phyloP scores from a whole-genome alignment of 2,329 filamentous ascomycete species.

The Stromatinia cepivora region DNA sequence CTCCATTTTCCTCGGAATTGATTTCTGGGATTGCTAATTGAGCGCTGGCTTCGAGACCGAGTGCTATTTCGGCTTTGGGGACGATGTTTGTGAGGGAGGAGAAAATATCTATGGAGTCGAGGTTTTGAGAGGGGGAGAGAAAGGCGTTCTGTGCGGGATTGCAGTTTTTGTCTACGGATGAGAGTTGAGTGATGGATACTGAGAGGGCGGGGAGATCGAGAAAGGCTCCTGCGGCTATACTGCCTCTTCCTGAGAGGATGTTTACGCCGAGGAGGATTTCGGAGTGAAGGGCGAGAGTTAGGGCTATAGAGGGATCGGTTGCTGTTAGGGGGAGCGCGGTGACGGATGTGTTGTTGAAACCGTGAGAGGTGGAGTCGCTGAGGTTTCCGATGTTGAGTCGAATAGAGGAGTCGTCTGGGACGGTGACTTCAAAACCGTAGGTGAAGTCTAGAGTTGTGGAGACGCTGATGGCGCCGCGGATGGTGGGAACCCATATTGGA shows the following conservation, averaged over 20 bases:
- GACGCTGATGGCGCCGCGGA: slow-evolving; percentile 1
- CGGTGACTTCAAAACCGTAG: slow-evolving; percentile 12
- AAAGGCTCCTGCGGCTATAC: slow-evolving; percentile 12
- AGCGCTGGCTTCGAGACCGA: slow-evolving; percentile 4
- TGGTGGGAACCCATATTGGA: neutral
- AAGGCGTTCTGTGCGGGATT: neutral
- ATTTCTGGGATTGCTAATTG: neutral
- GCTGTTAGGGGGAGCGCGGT: slow-evolving; percentile 11
- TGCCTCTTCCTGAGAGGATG: neutral
- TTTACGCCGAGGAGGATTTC: slow-evolving; percentile 19
- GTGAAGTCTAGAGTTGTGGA: slow-evolving; percentile 5
- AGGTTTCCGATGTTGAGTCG: slow-evolving; percentile 9
- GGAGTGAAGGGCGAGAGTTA: neutral
- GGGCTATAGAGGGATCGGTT: neutral
- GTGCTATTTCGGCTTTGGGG: neutral
- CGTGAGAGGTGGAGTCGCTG: neutral
- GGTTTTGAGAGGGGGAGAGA: neutral
- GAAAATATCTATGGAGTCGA: neutral
- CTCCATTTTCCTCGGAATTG: neutral
- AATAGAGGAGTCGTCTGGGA: slow-evolving; percentile 1
- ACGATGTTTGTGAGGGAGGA: slow-evolving; percentile 18
- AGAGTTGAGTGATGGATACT: slow-evolving; percentile 8
- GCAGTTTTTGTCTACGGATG: slow-evolving; percentile 7
- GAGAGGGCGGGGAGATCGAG: slow-evolving; percentile 14
- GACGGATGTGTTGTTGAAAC: slow-evolving; percentile 5